Evolutionary conservation across 2,329 filamentous ascomycete species (phyloP).

Genomic region (Claviceps spartinae): DNA sequence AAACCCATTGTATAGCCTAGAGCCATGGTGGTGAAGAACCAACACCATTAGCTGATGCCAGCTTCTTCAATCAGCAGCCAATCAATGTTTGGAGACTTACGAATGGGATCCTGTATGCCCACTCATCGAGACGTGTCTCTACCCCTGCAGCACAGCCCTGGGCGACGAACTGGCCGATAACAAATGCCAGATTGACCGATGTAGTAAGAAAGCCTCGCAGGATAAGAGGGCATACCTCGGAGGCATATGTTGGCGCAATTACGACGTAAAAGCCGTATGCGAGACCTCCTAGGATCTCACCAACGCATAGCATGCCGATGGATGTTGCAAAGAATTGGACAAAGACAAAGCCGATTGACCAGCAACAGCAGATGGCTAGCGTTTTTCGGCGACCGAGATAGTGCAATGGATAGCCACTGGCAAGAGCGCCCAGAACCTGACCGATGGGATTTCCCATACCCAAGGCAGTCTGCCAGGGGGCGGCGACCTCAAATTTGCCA

Average conservation of each 20-base stretch:
- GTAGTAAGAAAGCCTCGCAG: conserved; percentile 44
- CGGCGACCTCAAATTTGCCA: conserved; percentile 24
- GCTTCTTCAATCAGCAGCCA: background rate
- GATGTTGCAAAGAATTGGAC: conserved; percentile 49
- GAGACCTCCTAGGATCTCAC: conserved; percentile 47
- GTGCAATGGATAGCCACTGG: conserved; percentile 19
- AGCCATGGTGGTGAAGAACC: background rate
- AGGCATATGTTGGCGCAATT: conserved; percentile 44
- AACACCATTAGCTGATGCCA: background rate
- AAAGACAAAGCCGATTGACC: conserved; percentile 41
- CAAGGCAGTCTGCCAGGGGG: conserved; percentile 35
- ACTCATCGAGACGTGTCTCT: conserved; percentile 25
- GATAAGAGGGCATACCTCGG: conserved; percentile 45
- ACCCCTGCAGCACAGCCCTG: conserved; percentile 32
- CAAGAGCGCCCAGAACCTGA: conserved; percentile 30
- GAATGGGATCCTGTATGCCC: conserved; percentile 27
- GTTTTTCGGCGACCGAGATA: conserved; percentile 30
- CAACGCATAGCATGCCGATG: conserved; percentile 41
- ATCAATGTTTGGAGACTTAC: conserved; percentile 5
- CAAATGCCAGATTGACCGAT: conserved; percentile 49
- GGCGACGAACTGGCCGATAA: conserved; percentile 45
- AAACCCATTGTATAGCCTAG: conserved; percentile 37
- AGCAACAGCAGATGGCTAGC: conserved; percentile 27
- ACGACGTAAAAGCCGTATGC: conserved; percentile 49
- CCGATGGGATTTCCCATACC: conserved; percentile 31